These are phyloP conservation scores for Phytophthora palmivora DNA, from an alignment of 352 stramenopile species.

Conservation along the genomic window DNA sequence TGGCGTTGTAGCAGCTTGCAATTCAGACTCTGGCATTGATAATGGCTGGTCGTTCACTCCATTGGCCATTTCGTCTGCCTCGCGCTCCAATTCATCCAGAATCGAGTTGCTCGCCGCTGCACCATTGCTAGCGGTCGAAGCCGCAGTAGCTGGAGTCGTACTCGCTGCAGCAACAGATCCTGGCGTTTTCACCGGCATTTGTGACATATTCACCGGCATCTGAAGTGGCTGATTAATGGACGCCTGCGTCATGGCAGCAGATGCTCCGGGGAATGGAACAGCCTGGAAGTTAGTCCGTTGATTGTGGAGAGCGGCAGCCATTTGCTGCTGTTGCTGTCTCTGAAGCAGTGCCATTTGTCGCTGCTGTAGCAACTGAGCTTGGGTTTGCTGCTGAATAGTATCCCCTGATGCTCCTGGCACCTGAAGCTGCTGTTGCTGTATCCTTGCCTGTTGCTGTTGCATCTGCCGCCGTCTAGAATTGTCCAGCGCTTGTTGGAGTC, in stretches of 20 bases:
- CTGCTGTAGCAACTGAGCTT: constrained; percentile 61
- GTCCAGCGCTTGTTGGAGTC: constrained; percentile 86
- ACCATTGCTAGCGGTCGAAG: constrained; percentile 23
- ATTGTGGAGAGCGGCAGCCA: constrained; percentile 74
- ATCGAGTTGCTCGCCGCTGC: constrained; percentile 68
- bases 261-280: constrained; percentile 60
- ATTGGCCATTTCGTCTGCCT: constrained; percentile 89
- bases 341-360: constrained; percentile 69
- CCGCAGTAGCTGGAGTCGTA: constrained; percentile 18
- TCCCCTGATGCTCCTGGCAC: constrained; percentile 49
- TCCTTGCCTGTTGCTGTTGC: constrained; percentile 62
- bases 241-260: constrained; percentile 41
- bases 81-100: constrained; percentile 84
- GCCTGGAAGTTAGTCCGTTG: constrained; percentile 71
- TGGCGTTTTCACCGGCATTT: constrained; percentile 39
- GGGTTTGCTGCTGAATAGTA: constrained; percentile 47
- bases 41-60: constrained; percentile 81
- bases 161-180: constrained; percentile 31
- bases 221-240: constrained; percentile 57
- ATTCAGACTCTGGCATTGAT: constrained; percentile 83
- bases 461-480: constrained; percentile 84
- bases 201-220: constrained; percentile 59
- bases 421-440: constrained; percentile 47
- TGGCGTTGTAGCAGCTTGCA: constrained; percentile 56
- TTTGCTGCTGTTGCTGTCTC: constrained; percentile 77